Evolutionary conservation across 129 eudicot species (phyloP), one percentile per base, ranked within the genome.

Genomic region (Heracleum sosnowskyi): DNA sequence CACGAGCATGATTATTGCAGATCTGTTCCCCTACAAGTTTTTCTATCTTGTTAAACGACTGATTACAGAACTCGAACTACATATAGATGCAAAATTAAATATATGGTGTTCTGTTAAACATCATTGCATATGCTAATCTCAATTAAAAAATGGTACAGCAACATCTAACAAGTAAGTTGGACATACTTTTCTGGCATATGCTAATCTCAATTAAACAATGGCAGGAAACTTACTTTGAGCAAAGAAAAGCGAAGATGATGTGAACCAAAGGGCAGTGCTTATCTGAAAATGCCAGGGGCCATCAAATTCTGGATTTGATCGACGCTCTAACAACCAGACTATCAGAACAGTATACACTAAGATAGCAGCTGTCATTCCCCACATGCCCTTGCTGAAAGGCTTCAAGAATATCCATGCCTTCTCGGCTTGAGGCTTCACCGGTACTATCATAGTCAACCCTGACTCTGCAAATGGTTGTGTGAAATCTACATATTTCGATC

Each of bases 381-480:
- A 89, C 93, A 89, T 80, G 82, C 69, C 74, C 46, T 60, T 4
- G 11, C 88, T 82, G 74, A 89, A 89, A 64, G 93, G 90, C 85
- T 86, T 82, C 79, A 86, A 34, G 78, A 89, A 89, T 60, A 89
- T 82, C 90, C 90, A 89, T 79, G 84, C 79, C 77, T 78, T 84
- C 45, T 84, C 81, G 7, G 82, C 69, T 75, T 39, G 71, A 29
- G 84, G 70, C 74, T 81, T 86, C 47, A 84, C 77, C 3, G 84
- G 85, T 3, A 86, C 90, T 26, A 89, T 60, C 90, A 89, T 84
- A 55, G 87, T 84, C 84, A 89, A 79, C 31, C 93, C 93, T 26
- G 93, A 86, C 64, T 89, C 87, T 1, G 87, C 82, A 78, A 77
- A 89, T 2, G 93, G 93, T 35, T 86, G 88, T 0, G 90, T 89